Evolutionary conservation across 805 yeast genomes (phyloP).

Genomic region (Millerozyma miso): DNA sequence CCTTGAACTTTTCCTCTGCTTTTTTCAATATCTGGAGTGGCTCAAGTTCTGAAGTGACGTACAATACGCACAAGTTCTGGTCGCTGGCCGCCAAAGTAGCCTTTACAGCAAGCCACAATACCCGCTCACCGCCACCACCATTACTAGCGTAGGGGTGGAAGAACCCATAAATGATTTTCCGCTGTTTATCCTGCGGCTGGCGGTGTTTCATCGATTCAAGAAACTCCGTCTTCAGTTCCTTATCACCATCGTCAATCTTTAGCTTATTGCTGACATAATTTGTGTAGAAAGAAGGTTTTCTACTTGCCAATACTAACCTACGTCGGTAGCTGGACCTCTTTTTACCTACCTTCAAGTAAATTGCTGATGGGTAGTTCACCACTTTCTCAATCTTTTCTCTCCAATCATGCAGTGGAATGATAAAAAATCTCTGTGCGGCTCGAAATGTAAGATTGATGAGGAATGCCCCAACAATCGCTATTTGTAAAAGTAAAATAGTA

Average conservation of each 20-base stretch:
- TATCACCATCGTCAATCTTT: slow-evolving; percentile 28
- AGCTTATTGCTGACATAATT: slow-evolving; percentile 35
- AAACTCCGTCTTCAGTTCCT: slow-evolving; percentile 18
- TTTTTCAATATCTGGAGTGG: slow-evolving; percentile 48
- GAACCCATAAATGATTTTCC: slow-evolving; percentile 65
- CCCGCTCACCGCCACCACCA: slow-evolving; percentile 98
- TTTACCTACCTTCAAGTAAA: slow-evolving; percentile 30
- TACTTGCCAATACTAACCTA: slow-evolving; percentile 32
- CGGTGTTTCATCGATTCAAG: slow-evolving; percentile 25
- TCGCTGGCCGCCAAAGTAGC: slow-evolving; percentile 52
- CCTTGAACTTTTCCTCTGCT: slow-evolving; percentile 54
- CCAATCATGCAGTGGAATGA: slow-evolving; percentile 40
- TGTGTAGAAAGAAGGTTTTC: slow-evolving; percentile 34
- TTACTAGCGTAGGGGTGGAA: slow-evolving; percentile 96
- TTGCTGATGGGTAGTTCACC: slow-evolving; percentile 29
- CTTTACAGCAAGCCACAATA: slow-evolving; percentile 88
- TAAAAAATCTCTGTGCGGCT: slow-evolving; percentile 15
- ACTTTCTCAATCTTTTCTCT: slow-evolving; percentile 28
- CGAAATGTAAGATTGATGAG: background rate
- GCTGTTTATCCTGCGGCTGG: slow-evolving; percentile 29
- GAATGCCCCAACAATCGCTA: background rate
- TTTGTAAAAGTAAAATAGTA: background rate
- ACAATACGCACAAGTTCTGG: slow-evolving; percentile 58
- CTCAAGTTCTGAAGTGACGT: slow-evolving; percentile 63
- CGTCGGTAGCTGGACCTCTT: slow-evolving; percentile 39